Percentiles rank a stretch among this genome's conserved stretches.
Conservation (phyloP, 2,329 filamentous ascomycete species). For the Xenosphaeropsis pyriputrescens region DNA sequence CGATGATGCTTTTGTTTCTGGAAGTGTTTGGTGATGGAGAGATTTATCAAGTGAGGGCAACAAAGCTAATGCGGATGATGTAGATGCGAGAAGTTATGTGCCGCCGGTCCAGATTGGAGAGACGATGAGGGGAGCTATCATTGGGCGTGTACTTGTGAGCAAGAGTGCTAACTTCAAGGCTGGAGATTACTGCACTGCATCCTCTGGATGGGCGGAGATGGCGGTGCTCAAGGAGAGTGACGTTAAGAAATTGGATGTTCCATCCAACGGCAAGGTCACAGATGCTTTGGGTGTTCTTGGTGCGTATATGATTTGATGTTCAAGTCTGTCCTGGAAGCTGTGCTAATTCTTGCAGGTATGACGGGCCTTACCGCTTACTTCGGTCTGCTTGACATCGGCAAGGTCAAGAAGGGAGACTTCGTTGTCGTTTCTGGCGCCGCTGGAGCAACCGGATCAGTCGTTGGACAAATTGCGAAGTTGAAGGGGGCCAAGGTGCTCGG, state of each 20-base stretch:
- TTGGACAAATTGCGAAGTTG: slow-evolving; percentile 65
- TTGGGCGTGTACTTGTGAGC: slow-evolving; percentile 46
- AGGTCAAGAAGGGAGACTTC: slow-evolving; percentile 54
- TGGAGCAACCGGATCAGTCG: slow-evolving; percentile 63
- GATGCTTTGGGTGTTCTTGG: slow-evolving; percentile 43
- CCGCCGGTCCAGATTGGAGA: slow-evolving; percentile 54
- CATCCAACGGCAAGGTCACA: slow-evolving; percentile 27
- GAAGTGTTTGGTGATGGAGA: too few species aligned
- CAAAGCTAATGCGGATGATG: too few species aligned
- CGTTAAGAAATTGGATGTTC: slow-evolving; percentile 24
- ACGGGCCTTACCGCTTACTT: slow-evolving; percentile 67
- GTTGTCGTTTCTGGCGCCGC: slow-evolving; percentile 69
- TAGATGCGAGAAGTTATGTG: slow-evolving; percentile 43
- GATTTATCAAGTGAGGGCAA: too few species aligned
- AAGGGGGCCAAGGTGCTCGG: slow-evolving; percentile 48
- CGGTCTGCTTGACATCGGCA: slow-evolving; percentile 53
- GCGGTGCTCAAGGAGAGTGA: slow-evolving; percentile 39
- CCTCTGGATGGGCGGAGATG: slow-evolving; percentile 52
- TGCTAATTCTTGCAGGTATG: slow-evolving; percentile 32
- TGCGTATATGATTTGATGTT: slow-evolving; percentile 3
- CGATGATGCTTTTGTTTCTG: too few species aligned
- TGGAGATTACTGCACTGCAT: slow-evolving; percentile 41
- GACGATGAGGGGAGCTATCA: slow-evolving; percentile 49
- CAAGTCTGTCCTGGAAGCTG: neutral
- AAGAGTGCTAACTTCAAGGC: slow-evolving; percentile 36